Evolutionary conservation across 306 rosid species (phyloP), one percentile per base, ranked within the genome.

Genomic region (Begonia masoniana): DNA sequence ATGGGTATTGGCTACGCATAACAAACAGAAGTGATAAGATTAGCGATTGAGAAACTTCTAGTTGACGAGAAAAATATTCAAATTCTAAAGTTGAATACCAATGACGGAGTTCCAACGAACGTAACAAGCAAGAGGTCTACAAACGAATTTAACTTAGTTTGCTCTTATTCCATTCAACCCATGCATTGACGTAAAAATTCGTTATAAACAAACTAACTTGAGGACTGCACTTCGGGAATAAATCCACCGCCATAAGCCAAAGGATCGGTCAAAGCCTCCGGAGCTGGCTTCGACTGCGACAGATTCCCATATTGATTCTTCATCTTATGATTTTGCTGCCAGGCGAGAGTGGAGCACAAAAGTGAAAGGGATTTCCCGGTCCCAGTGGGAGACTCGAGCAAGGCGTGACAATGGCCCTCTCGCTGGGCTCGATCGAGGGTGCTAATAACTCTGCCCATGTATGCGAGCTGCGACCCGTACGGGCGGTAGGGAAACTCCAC

Each of bases 351-450:
- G 15, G 97, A 82, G 55, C 97, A 89, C 6, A 89, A 83, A 60
- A 89, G 97, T 3, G 97, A 89, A 21, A 89, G 97, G 13, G 97
- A 80, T 62, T 89, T 89, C 13, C 97, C 97, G 13, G 95, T 82
- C 10, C 97, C 97, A 0, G 97, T 89, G 24, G 95, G 97, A 56
- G 97, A 85, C 66, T 89, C 97, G 17, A 89, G 89, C 59, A 89
- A 59, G 2, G 97, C 97, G 72, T 89, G 97, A 69, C 85, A 89
- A 63, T 73, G 95, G 45, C 93, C 95, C 62, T 88, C 88, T n/a
- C 62, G 67, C 62, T 67, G 82, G 35, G 95, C 93, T 43, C 77
- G 89, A 59, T 82, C 77, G 35, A 89, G 97, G 35, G 97, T 85
- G 48, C 94, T 78, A 62, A 89, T 80, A 7, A 85, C 95, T 62